phyloP scores from a whole-genome alignment of 2,329 filamentous ascomycete species.

The Ophiostoma sp. region DNA sequence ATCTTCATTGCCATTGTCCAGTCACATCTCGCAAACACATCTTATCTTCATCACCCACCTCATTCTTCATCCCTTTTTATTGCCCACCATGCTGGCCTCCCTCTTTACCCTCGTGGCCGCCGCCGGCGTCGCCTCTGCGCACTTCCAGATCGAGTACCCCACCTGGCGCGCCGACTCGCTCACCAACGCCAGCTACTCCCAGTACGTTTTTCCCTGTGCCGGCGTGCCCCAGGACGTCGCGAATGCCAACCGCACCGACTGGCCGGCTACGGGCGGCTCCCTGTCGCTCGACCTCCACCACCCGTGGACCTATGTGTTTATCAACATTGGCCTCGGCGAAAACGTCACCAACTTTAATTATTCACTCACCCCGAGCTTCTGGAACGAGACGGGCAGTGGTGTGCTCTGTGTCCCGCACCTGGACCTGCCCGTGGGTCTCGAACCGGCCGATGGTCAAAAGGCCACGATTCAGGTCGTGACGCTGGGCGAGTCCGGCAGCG shows the following conservation, averaged over 20 bases:
- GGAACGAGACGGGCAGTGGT: constrained; percentile 60
- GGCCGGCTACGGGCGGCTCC: constrained; percentile 53
- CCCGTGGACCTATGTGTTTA: constrained; percentile 53
- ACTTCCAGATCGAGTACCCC: constrained; percentile 52
- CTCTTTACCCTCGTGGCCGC: constrained; percentile 40
- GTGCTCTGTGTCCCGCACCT: constrained; percentile 66
- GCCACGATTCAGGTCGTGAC: constrained; percentile 71
- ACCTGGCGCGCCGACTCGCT: constrained; percentile 52
- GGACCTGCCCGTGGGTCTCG: constrained; percentile 51
- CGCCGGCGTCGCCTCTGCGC: constrained; percentile 44
- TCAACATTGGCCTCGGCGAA: constrained; percentile 52
- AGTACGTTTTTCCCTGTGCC: constrained; percentile 55
- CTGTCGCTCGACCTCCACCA: constrained; percentile 53
- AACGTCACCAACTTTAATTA: constrained; percentile 67
- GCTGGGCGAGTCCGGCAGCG: constrained; percentile 56
- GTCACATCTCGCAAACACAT: background rate
- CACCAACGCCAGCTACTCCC: constrained; percentile 45
- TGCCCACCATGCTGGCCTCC: constrained; percentile 34
- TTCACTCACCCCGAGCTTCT: constrained; percentile 61
- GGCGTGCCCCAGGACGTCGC: constrained; percentile 45
- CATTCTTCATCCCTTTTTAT: background rate
- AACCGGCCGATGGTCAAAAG: constrained; percentile 59
- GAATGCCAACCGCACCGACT: constrained; percentile 51
- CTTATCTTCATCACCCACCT: background rate
- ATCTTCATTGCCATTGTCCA: background rate